Percentiles rank a stretch among this genome's conserved stretches.
These are phyloP conservation scores for Millerozyma acaciae DNA, from an alignment of 805 yeast species.

Conservation along the genomic window DNA sequence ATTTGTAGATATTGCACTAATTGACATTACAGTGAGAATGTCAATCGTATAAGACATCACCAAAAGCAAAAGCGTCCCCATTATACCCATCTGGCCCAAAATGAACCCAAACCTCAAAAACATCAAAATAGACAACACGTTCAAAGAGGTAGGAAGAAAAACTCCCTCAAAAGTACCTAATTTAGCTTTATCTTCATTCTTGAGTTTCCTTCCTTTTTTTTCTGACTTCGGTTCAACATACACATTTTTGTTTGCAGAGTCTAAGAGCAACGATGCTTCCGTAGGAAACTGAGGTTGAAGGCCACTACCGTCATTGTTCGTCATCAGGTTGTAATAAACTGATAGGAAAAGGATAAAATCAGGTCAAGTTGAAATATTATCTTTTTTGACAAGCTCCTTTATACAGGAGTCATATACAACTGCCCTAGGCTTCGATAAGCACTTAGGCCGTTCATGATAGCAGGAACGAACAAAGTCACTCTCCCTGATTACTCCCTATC, in stretches of 20 bases:
- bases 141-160: slow-evolving; percentile 87
- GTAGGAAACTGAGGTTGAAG: background rate
- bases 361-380: too few relatives aligned
- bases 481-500: too few relatives aligned
- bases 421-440: too few relatives aligned
- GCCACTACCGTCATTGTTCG: background rate
- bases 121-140: slow-evolving; percentile 91
- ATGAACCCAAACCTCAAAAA: slow-evolving; percentile 93
- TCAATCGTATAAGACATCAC: slow-evolving; percentile 75
- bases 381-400: too few relatives aligned
- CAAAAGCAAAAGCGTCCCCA: slow-evolving; percentile 69
- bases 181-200: slow-evolving; percentile 33
- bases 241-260: background rate
- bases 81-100: slow-evolving; percentile 87
- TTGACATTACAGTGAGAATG: slow-evolving; percentile 79
- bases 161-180: slow-evolving; percentile 85
- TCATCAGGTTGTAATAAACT: too few relatives aligned
- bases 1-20: slow-evolving; percentile 94
- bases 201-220: slow-evolving; percentile 1
- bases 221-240: background rate
- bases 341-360: too few relatives aligned
- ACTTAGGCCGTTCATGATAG: too few relatives aligned
- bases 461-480: too few relatives aligned
- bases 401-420: too few relatives aligned
- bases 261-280: slow-evolving; percentile 1